Percentiles rank a stretch among this genome's conserved stretches.
Evolutionary conservation across 257 asterid genomes (phyloP).

Genomic region (Echites panduratus): DNA sequence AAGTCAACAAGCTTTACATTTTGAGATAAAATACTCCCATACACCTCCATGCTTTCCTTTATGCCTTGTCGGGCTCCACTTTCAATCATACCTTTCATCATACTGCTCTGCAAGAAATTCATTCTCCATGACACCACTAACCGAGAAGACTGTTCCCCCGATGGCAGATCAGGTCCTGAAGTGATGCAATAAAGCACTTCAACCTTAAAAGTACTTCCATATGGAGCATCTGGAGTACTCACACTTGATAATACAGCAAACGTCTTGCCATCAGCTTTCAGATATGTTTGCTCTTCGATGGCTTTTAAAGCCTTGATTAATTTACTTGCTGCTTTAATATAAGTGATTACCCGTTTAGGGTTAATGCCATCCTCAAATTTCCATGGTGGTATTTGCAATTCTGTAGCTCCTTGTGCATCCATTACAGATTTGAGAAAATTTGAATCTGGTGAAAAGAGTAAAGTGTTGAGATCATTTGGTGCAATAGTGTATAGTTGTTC

Average conservation of each 20-base stretch:
- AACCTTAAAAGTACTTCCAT: conserved; percentile 62
- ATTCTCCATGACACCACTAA: conserved; percentile 83
- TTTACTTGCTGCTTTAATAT: conserved; percentile 76
- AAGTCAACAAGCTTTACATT: conserved; percentile 69
- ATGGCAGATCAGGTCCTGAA: conserved; percentile 82
- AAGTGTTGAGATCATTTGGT: conserved; percentile 60
- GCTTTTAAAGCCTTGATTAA: conserved; percentile 79
- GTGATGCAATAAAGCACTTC: conserved; percentile 85
- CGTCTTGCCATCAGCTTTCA: conserved; percentile 70
- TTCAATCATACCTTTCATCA: conserved; percentile 94
- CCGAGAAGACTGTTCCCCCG: conserved; percentile 73
- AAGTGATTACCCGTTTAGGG: conserved; percentile 52
- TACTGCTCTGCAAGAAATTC: conserved; percentile 84
- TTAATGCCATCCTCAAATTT: conserved; percentile 54
- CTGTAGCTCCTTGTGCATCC: conserved; percentile 70
- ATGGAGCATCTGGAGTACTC: conserved; percentile 96
- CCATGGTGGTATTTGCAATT: conserved; percentile 74
- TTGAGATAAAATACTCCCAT: conserved; percentile 57
- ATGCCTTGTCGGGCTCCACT: conserved; percentile 90
- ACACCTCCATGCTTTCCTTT: conserved; percentile 83
- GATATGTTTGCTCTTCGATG: conserved; percentile 75
- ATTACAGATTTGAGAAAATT: conserved; percentile 44
- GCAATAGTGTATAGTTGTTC: conserved; percentile 59
- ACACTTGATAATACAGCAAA: conserved; percentile 65
- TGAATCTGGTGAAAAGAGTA: conserved; percentile 76